Evolutionary conservation across 1,284 basidiomycete species (phyloP), one percentile per base, ranked within the genome.

Genomic region (Fomitopsis pinicola): DNA sequence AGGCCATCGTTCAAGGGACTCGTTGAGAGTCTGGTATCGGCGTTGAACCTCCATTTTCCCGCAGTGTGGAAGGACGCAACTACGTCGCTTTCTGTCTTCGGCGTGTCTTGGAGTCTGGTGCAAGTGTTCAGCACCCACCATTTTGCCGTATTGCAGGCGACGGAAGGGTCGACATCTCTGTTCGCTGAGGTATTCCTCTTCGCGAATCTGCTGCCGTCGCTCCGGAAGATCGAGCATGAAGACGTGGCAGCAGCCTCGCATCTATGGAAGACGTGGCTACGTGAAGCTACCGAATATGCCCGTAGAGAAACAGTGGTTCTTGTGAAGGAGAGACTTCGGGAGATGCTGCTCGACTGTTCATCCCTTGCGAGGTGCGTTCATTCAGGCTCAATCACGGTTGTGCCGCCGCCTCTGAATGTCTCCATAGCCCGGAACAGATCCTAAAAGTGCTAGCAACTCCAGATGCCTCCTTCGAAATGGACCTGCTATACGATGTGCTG

Each of bases 401-500:
- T 17, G 4, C 22, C 38, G 5, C 19, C 17, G 66, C n/a, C 15
- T 30, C 3, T 15, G 10, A 8, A 4, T 1, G 36, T 17, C 56
- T 17, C 46, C n/a, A 10, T 46, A 61, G 67, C 9, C 62, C 67
- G 0, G 57, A 63, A 8, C 62, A 69, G 35, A 62, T 68, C 8
- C 26, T 70, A 35, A 60, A 45, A 2, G 53, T 65, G 17, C 30
- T 68, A 0, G 35, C 58, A 7, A 44, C n/a, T 42, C 42, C 12
- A 15, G 58, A 15, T 35, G 28, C 59, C 14, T 22, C 38, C 0
- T 53, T 61, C 19, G 55, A 58, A 0, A 46, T 65, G 5, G 70
- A 80, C 7, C 65, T 79, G 15, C 62, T 84, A 7, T 52, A 63
- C 5, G 85, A 87, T 28, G 72, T 89, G 28, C 78, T 91, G 63